phyloP scores from a whole-genome alignment of 2,329 filamentous ascomycete genomes.

The Penicillium sp. region DNA sequence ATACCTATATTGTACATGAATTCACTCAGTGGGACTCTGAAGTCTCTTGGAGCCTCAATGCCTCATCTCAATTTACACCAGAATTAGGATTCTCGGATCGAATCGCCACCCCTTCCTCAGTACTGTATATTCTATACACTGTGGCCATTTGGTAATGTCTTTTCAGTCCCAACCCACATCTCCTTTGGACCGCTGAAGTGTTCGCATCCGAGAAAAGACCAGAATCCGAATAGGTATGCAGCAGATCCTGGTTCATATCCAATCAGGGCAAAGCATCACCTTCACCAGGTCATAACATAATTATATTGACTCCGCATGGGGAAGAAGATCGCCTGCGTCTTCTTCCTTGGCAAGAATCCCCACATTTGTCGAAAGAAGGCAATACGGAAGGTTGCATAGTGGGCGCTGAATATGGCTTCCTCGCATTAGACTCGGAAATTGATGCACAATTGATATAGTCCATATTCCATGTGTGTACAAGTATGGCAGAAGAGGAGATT shows the following conservation, averaged over 20 bases:
- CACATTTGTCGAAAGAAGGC: background rate
- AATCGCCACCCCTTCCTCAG: no score
- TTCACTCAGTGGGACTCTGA: background rate
- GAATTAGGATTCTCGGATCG: no score
- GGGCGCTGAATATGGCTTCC: background rate
- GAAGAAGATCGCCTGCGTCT: slow-evolving; percentile 8
- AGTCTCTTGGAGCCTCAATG: background rate
- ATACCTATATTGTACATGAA: background rate
- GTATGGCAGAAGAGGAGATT: no score
- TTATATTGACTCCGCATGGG: slow-evolving; percentile 14
- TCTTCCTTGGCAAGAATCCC: background rate
- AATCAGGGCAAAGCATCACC: slow-evolving; percentile 9
- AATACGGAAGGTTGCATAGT: slow-evolving; percentile 5
- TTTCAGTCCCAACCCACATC: no score
- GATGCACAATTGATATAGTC: background rate
- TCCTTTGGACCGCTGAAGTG: background rate
- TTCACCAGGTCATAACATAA: slow-evolving; percentile 14
- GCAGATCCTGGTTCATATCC: slow-evolving; percentile 3
- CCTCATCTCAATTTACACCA: background rate
- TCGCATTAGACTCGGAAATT: background rate
- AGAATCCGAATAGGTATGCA: slow-evolving; percentile 9
- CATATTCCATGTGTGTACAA: background rate
- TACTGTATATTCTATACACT: no score
- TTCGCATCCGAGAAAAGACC: background rate
- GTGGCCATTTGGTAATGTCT: no score